These are phyloP conservation scores for Caloboletus firmus DNA, from an alignment of 1,284 basidiomycete species.

Conservation along the genomic window DNA sequence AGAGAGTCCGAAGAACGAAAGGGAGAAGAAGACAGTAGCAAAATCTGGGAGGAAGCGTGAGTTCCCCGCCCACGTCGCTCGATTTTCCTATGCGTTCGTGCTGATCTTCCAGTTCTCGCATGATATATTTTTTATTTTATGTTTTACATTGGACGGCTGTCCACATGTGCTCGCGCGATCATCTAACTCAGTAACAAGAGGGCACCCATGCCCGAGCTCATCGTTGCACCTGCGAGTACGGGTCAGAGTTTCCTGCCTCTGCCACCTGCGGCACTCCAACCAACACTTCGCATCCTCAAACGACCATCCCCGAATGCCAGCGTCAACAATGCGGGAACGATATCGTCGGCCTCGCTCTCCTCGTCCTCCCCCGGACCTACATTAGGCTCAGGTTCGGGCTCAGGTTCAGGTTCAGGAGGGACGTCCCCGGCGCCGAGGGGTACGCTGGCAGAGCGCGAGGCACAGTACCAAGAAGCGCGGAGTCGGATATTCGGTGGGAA, in stretches of 20 bases:
- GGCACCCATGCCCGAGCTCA: conserved; percentile 48
- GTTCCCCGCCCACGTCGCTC: conserved; percentile 16
- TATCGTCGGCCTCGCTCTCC: not conserved
- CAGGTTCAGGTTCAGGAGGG: not conserved
- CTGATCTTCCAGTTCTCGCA: conserved; percentile 14
- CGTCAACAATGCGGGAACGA: not conserved
- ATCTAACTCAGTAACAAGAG: conserved; percentile 40
- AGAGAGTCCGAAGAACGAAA: conserved; percentile 6
- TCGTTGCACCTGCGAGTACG: conserved; percentile 39
- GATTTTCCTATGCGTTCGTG: not conserved
- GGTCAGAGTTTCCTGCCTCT: conserved; percentile 18
- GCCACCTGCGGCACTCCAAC: conserved; percentile 33
- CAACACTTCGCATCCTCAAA: conserved; percentile 32
- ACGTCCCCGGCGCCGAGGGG: conserved; percentile 24
- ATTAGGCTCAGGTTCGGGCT: not conserved
- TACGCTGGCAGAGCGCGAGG: conserved; percentile 35
- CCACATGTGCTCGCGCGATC: not conserved
- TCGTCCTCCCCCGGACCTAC: conserved; percentile 4
- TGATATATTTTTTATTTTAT: not conserved
- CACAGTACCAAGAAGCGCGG: conserved; percentile 35
- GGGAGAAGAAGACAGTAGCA: conserved; percentile 36
- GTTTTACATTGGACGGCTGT: not conserved
- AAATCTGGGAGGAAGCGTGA: conserved; percentile 50
- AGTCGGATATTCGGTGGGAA: conserved; percentile 31
- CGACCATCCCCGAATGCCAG: conserved; percentile 26